Base-by-base conservation (phyloP, 352 stramenopile genomes). In the Phytophthora palmivora region DNA sequence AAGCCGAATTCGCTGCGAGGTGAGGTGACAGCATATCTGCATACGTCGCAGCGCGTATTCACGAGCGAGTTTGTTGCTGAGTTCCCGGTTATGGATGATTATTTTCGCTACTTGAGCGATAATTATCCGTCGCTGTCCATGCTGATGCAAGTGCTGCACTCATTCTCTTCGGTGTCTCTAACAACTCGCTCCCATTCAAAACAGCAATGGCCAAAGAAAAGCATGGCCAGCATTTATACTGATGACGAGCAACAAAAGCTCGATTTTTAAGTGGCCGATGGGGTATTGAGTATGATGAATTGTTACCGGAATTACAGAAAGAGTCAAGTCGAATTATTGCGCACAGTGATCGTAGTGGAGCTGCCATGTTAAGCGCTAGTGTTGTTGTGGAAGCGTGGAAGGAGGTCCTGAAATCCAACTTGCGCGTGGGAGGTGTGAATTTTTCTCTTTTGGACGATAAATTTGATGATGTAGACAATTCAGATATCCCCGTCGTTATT, bases 1-100 rank as follows among this genome's bases (percentile, higher is more conserved):
- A 86, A 79, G 50, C 59, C 78, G 6, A 79, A 51, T 42, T 81
- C 67, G 15, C 39, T 91, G 46, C 78, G 78, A 36, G 80, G 78
- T 24, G 79, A 91, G 58, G 66, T 91, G 54, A 89, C 81, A 2
- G 82, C 84, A 33, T 93, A 83, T 43, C 42, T 90, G n/a, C 78
- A 91, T 48, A 64, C 53, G 30, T 89, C 79, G 10, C 74, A 88
- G 45, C 49, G 64, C 6, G 68, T 76, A 14, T 92, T 90, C 42
- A 58, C 64, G 2, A 70, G 68, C 6, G 57, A 69, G 16, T 81
- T 89, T 46, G 67, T 89, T 21, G 53, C 57, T 24, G 81, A 92
- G 41, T 92, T 92, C 50, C 64, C 69, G 12, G 65, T 77, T 10
- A 48, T 88, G 7, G 74, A 87, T 33, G 76, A 90, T 67, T 91